These are phyloP conservation scores for Spencermartinsiella ligniputridi DNA, from an alignment of 1,139 yeast genomes.

Conservation along the genomic window DNA sequence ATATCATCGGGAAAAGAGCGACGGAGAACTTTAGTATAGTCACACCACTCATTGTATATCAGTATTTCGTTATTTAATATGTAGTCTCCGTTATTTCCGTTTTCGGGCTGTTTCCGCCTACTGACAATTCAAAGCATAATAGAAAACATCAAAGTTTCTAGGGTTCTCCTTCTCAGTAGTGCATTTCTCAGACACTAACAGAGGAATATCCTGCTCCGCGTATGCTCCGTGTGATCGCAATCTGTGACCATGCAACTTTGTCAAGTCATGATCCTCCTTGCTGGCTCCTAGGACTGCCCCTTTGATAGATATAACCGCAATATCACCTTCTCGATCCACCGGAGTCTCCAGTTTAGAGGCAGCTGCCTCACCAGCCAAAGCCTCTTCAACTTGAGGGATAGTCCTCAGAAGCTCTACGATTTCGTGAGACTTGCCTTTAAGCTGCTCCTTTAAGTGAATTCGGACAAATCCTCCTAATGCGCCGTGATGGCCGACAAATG, in stretches of 20 bases:
- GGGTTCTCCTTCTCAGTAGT: neutral
- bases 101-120: too few species aligned
- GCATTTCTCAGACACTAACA: conserved; percentile 7
- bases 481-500: conserved; percentile 10
- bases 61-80: too few species aligned
- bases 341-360: conserved; percentile 6
- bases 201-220: conserved; percentile 8
- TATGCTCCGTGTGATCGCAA: conserved; percentile 10
- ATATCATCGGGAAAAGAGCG: too few species aligned
- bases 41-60: too few species aligned
- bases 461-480: conserved; percentile 11
- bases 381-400: conserved; percentile 6
- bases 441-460: neutral
- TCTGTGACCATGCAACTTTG: conserved; percentile 4
- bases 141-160: conserved; percentile 3
- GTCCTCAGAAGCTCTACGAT: conserved; percentile 1
- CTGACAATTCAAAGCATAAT: conserved; percentile 4
- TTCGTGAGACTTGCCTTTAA: neutral
- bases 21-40: too few species aligned
- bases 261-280: conserved; percentile 6
- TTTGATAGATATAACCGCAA: conserved; percentile 7
- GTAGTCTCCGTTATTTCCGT: too few species aligned
- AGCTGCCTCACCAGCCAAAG: conserved; percentile 4
- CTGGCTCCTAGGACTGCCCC: conserved; percentile 7
- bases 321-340: conserved; percentile 8